These are phyloP conservation scores for Arthrobotrys pseudoclavata DNA, from an alignment of 2,329 filamentous ascomycete genomes.

Conservation along the genomic window DNA sequence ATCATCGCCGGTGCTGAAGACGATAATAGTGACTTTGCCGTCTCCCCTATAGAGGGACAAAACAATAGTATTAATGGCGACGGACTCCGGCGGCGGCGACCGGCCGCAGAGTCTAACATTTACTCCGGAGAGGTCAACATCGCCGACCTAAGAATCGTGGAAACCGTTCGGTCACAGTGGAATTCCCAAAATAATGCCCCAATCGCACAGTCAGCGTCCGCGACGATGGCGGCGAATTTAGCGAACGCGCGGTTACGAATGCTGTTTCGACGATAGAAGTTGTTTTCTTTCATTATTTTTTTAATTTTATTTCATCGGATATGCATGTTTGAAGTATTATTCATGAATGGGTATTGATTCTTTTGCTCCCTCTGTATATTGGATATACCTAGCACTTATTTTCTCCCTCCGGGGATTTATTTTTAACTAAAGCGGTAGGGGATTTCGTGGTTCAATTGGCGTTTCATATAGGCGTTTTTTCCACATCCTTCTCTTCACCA, in stretches of 20 bases:
- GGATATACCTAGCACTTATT: constrained; percentile 20
- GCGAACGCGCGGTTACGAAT: constrained; percentile 43
- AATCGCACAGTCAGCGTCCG: constrained; percentile 37
- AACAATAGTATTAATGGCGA: constrained; percentile 3
- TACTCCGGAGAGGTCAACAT: constrained; percentile 63
- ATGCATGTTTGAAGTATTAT: constrained; percentile 3
- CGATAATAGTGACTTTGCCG: constrained; percentile 60
- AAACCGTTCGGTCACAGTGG: constrained; percentile 62
- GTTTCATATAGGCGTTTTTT: constrained; percentile 53
- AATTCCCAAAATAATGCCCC: constrained; percentile 44
- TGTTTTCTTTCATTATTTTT: not conserved
- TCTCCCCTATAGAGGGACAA: constrained; percentile 7
- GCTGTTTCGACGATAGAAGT: constrained; percentile 42
- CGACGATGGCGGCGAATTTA: constrained; percentile 45
- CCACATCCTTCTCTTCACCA: not conserved
- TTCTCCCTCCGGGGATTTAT: not conserved
- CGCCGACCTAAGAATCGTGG: constrained; percentile 61
- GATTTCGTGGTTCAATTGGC: constrained; percentile 33
- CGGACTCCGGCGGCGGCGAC: constrained; percentile 19
- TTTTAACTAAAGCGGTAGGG: constrained; percentile 33
- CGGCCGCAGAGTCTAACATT: constrained; percentile 38
- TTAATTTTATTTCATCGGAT: not conserved
- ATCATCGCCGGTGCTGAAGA: constrained; percentile 63
- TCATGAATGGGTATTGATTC: not conserved
- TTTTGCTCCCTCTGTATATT: constrained; percentile 5